Evolutionary conservation across 225 moss, liverwort and hornwort genomes (phyloP).

Genomic region (Neckera pumila): DNA sequence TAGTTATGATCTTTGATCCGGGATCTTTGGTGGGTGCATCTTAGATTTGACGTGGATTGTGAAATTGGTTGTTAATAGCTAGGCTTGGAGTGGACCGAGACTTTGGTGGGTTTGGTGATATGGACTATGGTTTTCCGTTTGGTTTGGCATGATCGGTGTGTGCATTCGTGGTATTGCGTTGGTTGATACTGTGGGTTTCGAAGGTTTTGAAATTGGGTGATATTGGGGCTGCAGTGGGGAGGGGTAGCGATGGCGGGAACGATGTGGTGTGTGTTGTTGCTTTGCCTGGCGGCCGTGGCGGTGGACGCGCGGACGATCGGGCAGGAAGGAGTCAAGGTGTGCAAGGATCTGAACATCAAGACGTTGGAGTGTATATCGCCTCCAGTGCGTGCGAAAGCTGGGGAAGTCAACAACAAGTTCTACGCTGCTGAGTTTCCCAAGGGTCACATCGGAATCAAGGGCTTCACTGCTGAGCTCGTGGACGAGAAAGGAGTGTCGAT

Average conservation of each 20-base stretch:
- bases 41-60: not conserved
- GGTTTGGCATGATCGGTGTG: not conserved
- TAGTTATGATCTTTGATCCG: not conserved
- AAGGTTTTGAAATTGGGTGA: not conserved
- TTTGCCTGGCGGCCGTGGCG: not conserved
- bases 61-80: not conserved
- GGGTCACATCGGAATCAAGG: conserved; percentile 35
- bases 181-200: no score
- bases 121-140: not conserved
- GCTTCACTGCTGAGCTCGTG: conserved; percentile 16
- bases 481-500: conserved; percentile 5
- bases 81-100: not conserved
- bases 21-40: not conserved
- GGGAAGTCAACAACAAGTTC: conserved; percentile 30
- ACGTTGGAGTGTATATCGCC: not conserved
- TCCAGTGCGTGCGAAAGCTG: conserved; percentile 12
- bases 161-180: not conserved
- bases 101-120: not conserved
- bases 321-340: not conserved
- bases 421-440: not conserved
- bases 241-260: not conserved
- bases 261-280: not conserved
- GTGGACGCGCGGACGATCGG: conserved; percentile 5
- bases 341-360: not conserved
- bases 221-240: not conserved